A percentile compares a stretch with the other conserved stretches of the same genome.
These are phyloP conservation scores for Saturnispora sanitii DNA, from an alignment of 805 yeast species.

Conservation along the genomic window DNA sequence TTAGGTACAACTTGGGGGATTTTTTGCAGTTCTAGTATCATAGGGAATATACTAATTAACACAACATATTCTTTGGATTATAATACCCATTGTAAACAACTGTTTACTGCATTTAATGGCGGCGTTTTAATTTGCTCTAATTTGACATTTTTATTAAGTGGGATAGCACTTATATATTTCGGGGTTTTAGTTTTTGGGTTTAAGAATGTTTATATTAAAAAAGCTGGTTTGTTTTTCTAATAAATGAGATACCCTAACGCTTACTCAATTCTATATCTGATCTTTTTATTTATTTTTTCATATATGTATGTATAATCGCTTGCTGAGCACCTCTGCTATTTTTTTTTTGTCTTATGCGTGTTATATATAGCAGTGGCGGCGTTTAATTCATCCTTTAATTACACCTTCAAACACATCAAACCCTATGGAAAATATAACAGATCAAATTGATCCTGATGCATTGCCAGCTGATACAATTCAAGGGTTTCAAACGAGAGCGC, in stretches of 20 bases:
- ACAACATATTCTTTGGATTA: slow-evolving; percentile 59
- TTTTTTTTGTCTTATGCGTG: background rate
- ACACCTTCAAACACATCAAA: background rate
- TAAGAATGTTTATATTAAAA: slow-evolving; percentile 17
- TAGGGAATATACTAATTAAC: slow-evolving; percentile 36
- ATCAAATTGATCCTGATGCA: background rate
- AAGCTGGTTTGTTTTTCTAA: slow-evolving; percentile 20
- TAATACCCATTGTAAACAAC: slow-evolving; percentile 39
- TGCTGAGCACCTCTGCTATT: no score
- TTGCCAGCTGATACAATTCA: background rate
- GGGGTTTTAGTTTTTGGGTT: slow-evolving; percentile 19
- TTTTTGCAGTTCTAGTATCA: slow-evolving; percentile 67
- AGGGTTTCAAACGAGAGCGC: background rate
- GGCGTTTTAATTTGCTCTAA: slow-evolving; percentile 27
- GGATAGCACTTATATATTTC: slow-evolving; percentile 17
- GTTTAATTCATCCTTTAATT: no score
- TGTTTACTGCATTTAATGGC: slow-evolving; percentile 3
- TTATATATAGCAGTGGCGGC: no score
- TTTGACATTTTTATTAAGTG: slow-evolving; percentile 25
- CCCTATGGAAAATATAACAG: background rate
- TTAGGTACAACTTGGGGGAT: slow-evolving; percentile 92
- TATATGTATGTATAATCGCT: no score
- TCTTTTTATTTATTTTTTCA: no score
- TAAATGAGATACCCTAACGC: no score
- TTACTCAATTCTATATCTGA: no score